phyloP scores from a whole-genome alignment of 768 basidiomycete genomes.

The Pluteus cervinus region DNA sequence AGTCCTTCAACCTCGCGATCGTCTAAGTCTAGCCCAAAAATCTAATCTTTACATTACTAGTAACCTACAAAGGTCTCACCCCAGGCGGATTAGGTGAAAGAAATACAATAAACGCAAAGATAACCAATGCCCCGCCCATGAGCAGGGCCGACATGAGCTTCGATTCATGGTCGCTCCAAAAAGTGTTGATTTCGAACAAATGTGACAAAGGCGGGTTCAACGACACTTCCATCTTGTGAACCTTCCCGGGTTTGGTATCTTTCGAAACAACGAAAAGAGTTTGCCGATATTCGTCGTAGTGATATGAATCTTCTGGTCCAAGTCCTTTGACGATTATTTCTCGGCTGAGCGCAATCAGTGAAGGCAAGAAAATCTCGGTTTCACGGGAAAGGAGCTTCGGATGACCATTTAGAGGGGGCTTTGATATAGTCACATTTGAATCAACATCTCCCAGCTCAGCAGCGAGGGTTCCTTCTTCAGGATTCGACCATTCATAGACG shows the following conservation, averaged over 20 bases:
- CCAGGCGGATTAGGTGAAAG: too few species aligned
- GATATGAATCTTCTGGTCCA: constrained; percentile 39
- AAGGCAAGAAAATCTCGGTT: constrained; percentile 83
- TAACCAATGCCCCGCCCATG: too few species aligned
- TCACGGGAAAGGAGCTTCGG: constrained; percentile 43
- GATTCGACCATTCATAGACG: constrained; percentile 57
- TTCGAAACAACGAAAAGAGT: constrained; percentile 63
- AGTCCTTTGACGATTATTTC: constrained; percentile 56
- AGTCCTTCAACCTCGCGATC: too few species aligned
- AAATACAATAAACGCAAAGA: too few species aligned
- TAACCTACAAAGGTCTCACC: too few species aligned
- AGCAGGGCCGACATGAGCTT: constrained; percentile 14
- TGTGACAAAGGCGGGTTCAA: constrained; percentile 47
- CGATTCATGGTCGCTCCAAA: constrained; percentile 53
- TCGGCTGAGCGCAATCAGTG: constrained; percentile 49
- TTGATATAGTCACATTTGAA: constrained; percentile 15
- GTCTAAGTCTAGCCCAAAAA: too few species aligned
- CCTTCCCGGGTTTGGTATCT: constrained; percentile 35
- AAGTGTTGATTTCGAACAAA: constrained; percentile 51
- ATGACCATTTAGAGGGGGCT: constrained; percentile 35
- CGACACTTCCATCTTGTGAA: constrained; percentile 46
- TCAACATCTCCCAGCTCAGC: constrained; percentile 3
- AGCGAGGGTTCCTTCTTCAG: constrained; percentile 12
- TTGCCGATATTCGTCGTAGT: constrained; percentile 61
- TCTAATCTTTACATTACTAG: too few species aligned